Evolutionary conservation across 495 filamentous ascomycete genomes (phyloP).

Genomic region (Penicillium argentinense): DNA sequence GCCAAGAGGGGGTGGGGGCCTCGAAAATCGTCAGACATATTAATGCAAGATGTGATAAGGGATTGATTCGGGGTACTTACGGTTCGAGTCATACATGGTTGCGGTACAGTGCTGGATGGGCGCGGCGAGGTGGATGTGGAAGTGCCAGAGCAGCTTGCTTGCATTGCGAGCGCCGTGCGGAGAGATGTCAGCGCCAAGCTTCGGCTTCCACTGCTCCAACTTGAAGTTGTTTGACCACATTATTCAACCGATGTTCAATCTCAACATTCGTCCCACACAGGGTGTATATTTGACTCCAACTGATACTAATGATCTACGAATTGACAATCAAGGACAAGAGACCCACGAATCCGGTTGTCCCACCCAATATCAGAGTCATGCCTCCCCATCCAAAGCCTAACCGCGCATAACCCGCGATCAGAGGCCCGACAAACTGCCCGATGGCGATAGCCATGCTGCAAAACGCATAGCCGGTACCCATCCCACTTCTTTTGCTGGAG

Average conservation of each 20-base stretch:
- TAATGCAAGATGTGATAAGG: neutral
- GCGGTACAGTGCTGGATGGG: too few species aligned
- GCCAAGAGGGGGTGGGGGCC: constrained; percentile 84
- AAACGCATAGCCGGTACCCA: constrained; percentile 8
- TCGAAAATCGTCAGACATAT: constrained; percentile 34
- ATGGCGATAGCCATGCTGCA: constrained; percentile 8
- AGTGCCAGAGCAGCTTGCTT: too few species aligned
- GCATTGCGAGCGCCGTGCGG: too few species aligned
- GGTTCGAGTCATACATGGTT: constrained; percentile 47
- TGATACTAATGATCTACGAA: too few species aligned
- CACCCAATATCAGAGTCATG: constrained; percentile 4
- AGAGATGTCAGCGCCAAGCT: too few species aligned
- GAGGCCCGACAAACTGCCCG: constrained; percentile 5
- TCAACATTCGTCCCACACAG: too few species aligned
- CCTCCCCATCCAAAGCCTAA: constrained; percentile 1
- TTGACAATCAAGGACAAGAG: neutral
- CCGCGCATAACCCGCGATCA: constrained; percentile 1
- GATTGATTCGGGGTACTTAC: constrained; percentile 12
- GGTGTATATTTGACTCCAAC: too few species aligned
- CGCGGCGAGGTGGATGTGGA: too few species aligned
- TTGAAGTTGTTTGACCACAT: too few species aligned
- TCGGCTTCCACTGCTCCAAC: too few species aligned
- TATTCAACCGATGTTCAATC: too few species aligned
- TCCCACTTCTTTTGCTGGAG: neutral
- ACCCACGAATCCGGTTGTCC: neutral